phyloP scores from a whole-genome alignment of 768 basidiomycete species.

The Roridomyces roridus region DNA sequence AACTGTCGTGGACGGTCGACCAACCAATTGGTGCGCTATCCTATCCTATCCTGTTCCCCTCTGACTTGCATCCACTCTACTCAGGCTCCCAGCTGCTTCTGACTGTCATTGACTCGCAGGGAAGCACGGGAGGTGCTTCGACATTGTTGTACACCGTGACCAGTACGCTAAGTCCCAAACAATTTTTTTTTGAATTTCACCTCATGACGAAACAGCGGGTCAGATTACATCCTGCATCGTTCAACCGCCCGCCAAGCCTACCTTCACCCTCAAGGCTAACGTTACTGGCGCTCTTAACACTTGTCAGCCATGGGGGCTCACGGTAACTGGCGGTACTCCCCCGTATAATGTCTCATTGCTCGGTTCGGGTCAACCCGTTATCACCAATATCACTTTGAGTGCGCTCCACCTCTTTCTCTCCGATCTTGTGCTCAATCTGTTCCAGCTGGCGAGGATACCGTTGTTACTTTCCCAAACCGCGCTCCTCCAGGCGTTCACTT shows the following conservation, averaged over 20 bases:
- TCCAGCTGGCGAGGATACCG: constrained; percentile 30
- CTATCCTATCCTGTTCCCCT: background rate
- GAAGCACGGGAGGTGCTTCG: constrained; percentile 41
- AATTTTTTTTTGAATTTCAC: too few species aligned
- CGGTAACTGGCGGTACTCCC: constrained; percentile 43
- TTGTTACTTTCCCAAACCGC: constrained; percentile 44
- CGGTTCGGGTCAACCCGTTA: constrained; percentile 36
- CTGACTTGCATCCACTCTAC: background rate
- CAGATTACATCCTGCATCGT: constrained; percentile 38
- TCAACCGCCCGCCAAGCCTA: constrained; percentile 23
- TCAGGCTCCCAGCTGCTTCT: constrained; percentile 44
- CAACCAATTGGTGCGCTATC: constrained; percentile 38
- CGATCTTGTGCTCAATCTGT: background rate
- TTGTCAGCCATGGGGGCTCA: constrained; percentile 49
- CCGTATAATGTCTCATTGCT: constrained; percentile 48
- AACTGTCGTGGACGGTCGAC: constrained; percentile 40
- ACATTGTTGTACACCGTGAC: constrained; percentile 35
- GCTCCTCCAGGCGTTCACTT: constrained; percentile 38
- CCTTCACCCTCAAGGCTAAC: constrained; percentile 43
- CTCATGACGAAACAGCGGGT: constrained; percentile 33
- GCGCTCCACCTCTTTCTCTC: constrained; percentile 1
- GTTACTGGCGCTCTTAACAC: constrained; percentile 39
- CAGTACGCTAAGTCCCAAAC: constrained; percentile 31
- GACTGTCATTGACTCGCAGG: constrained; percentile 42
- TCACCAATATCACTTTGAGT: constrained; percentile 45